These are phyloP conservation scores for Chytriomyces hyalinus DNA, from an alignment of 192 early-diverging fungal species.

Conservation along the genomic window DNA sequence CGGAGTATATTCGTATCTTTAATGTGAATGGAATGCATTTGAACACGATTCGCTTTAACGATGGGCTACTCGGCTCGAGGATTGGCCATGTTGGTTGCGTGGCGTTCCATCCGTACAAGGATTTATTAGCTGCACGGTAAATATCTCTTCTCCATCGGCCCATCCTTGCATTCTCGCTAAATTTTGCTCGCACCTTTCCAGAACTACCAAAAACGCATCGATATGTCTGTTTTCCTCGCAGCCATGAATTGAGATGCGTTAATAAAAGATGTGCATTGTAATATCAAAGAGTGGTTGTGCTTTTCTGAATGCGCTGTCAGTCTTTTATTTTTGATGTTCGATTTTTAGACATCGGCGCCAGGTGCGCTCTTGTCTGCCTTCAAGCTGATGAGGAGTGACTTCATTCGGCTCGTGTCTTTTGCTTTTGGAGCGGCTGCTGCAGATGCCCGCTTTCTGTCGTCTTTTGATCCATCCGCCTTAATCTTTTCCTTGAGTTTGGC, in stretches of 20 bases:
- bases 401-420: constrained; percentile 54
- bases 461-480: constrained; percentile 34
- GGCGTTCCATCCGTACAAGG: constrained; percentile 72
- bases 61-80: constrained; percentile 63
- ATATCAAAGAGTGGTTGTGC: no score
- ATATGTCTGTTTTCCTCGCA: constrained; percentile 20
- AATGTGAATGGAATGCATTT: constrained; percentile 41
- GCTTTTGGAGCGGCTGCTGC: constrained; percentile 28
- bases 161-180: neutral
- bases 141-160: neutral
- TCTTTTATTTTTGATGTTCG: neutral
- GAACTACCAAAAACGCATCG: neutral
- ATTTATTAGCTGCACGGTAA: constrained; percentile 51
- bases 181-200: neutral
- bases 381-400: constrained; percentile 51
- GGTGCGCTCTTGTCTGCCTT: constrained; percentile 52
- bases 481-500: constrained; percentile 39
- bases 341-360: constrained; percentile 22
- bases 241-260: neutral
- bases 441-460: constrained; percentile 37
- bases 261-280: neutral
- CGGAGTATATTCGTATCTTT: constrained; percentile 61
- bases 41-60: constrained; percentile 46
- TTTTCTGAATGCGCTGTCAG: no score
- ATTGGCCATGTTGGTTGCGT: constrained; percentile 59